Base-by-base conservation (phyloP, 305 asterid genomes). In the Fraxinus xanthoxyloides region DNA sequence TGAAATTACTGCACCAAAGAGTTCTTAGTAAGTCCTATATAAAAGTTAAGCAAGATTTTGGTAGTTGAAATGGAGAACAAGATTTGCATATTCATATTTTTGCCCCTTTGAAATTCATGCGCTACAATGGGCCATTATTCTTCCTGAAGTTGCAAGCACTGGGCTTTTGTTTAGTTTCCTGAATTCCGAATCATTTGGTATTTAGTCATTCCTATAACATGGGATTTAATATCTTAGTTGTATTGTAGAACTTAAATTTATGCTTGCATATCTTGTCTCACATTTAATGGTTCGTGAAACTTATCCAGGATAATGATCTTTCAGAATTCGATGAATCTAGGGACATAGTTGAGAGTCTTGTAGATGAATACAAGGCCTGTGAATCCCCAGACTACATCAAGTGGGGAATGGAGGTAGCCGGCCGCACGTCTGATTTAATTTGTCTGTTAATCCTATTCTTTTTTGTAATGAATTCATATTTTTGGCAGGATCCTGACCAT, bases 331-430 rank as follows among this genome's bases (percentile, higher is more conserved):
- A 96, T 81, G 99, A 96, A 89, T 96, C 99, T 40, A 92, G 98
- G 92, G 98, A 96, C 87, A 94, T 96, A 79, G 90, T 96, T 51
- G 97, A 91, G 88, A 93, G 97, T 85, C 98, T 96, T 82, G 98
- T 96, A 56, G 98, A 96, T 77, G 99, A 96, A 90, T 96, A 96
- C 95, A 96, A 96, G 95, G 99, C 99, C 79, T 96, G 99, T 43
- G 99, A 96, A 87, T 96, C 99, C 85, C 98, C 98, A 73, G 98
- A 96, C 85, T 96, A 96, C 92, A 93, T 96, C 87, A 96, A 96
- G 84, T 96, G 99, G 99, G 99, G 99, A 78, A 89, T 96, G 94
- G 98, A 96, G 98, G 99, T 94, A 77, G 40, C 26, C 72, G 1
- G n/a, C 70, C 79, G 79, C 78, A 67, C 17, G 17, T 76, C 67